These are phyloP conservation scores for Leccinum griseonigrum DNA, from an alignment of 1,284 basidiomycete genomes.

Conservation along the genomic window DNA sequence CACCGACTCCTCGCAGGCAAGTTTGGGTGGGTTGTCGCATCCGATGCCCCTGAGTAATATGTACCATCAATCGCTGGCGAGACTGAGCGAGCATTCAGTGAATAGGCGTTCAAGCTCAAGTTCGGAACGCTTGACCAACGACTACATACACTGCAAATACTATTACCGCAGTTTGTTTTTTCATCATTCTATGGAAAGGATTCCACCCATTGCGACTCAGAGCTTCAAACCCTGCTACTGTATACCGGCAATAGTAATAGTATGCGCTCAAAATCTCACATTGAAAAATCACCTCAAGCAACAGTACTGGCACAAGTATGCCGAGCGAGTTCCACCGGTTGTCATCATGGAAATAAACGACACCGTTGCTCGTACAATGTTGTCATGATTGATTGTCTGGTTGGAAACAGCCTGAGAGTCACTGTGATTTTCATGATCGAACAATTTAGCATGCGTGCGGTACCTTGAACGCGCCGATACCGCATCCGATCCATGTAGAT, in stretches of 20 bases:
- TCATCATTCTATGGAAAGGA: too few species aligned
- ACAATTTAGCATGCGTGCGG: neutral
- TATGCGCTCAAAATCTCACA: neutral
- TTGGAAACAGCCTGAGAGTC: neutral
- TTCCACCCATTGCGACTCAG: neutral
- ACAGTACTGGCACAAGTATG: neutral
- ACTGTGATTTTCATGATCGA: neutral
- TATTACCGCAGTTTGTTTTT: too few species aligned
- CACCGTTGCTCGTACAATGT: neutral
- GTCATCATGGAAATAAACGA: neutral
- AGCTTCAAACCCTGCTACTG: neutral
- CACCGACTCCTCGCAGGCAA: too few species aligned
- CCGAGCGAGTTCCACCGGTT: neutral
- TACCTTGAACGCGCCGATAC: neutral
- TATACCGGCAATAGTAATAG: neutral
- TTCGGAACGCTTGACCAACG: too few species aligned
- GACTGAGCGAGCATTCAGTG: too few species aligned
- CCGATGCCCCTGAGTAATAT: neutral
- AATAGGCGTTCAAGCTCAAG: too few species aligned
- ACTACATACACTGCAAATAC: too few species aligned
- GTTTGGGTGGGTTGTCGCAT: too few species aligned
- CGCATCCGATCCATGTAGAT: neutral
- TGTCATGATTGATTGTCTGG: neutral
- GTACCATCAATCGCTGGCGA: too few species aligned
- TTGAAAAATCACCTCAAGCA: neutral